Conservation (phyloP, 1,139 yeast genomes). For the Suhomyces wounanorum region DNA sequence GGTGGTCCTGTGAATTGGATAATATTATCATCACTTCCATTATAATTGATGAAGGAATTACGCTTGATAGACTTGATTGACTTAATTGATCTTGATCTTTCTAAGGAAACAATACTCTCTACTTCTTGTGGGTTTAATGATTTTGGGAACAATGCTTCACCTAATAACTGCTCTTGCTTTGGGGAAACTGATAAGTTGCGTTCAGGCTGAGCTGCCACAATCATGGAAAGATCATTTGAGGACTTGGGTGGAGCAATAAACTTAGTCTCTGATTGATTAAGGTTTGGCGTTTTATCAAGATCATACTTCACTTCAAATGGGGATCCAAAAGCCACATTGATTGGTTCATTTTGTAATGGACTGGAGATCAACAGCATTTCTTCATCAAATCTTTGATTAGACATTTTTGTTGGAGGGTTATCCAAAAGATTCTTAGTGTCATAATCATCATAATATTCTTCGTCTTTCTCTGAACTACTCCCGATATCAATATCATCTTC, state of each 20-base stretch:
- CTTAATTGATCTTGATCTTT: constrained; percentile 63
- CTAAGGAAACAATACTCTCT: constrained; percentile 71
- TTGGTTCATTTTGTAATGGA: constrained; percentile 10
- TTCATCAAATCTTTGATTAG: constrained; percentile 28
- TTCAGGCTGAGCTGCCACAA: neutral
- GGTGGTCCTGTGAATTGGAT: constrained; percentile 33
- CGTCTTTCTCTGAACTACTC: constrained; percentile 9
- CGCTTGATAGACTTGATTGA: constrained; percentile 43
- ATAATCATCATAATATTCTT: constrained; percentile 21
- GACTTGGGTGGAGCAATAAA: constrained; percentile 6
- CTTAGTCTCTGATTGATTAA: constrained; percentile 4
- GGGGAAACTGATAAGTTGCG: neutral
- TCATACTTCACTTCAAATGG: constrained; percentile 35
- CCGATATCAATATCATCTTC: constrained; percentile 24
- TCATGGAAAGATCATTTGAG: constrained; percentile 11
- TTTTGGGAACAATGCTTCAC: constrained; percentile 74
- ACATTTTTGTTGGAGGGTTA: constrained; percentile 32
- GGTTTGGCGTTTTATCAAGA: constrained; percentile 9
- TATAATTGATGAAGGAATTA: constrained; percentile 46
- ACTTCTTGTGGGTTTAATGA: constrained; percentile 66
- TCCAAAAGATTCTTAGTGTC: constrained; percentile 27
- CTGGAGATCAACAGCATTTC: constrained; percentile 28
- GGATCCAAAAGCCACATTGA: constrained; percentile 30
- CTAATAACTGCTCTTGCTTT: constrained; percentile 26
- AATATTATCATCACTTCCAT: constrained; percentile 51